phyloP scores from a whole-genome alignment of 257 asterid genomes.

The Gardenia jasminoides region DNA sequence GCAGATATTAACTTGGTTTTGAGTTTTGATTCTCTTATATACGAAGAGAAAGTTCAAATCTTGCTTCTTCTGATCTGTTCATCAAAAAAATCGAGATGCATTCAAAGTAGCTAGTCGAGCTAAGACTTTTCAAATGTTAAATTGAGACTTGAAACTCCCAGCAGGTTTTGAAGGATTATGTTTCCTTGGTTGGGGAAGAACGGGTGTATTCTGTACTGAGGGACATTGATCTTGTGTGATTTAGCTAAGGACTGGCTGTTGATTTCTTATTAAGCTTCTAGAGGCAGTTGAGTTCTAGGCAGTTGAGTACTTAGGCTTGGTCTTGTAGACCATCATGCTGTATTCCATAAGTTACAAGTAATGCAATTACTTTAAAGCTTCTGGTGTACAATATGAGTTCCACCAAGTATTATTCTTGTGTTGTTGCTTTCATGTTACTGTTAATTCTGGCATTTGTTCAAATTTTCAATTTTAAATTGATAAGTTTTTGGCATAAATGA shows the following conservation, averaged over 20 bases:
- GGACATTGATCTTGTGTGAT: neutral
- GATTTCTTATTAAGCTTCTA: neutral
- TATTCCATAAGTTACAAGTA: too few species aligned
- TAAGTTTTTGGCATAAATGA: neutral
- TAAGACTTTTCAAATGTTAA: neutral
- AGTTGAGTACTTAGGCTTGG: neutral
- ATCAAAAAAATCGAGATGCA: neutral
- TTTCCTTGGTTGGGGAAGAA: neutral
- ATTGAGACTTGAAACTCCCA: neutral
- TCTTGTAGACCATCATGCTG: too few species aligned
- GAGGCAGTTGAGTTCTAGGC: neutral
- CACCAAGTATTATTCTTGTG: too few species aligned
- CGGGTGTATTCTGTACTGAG: neutral
- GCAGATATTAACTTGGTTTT: neutral
- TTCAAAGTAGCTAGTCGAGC: neutral
- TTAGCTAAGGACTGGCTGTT: neutral
- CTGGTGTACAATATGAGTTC: too few species aligned
- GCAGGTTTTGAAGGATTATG: neutral
- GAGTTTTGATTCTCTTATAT: too few species aligned
- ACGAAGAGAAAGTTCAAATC: neutral
- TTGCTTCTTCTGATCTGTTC: neutral
- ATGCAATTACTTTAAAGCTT: too few species aligned
- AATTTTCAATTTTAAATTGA: neutral
- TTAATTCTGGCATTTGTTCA: neutral
- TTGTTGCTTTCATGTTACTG: neutral